Evolutionary conservation across 805 yeast genomes (phyloP).

Genomic region (Teunomyces kruisii): DNA sequence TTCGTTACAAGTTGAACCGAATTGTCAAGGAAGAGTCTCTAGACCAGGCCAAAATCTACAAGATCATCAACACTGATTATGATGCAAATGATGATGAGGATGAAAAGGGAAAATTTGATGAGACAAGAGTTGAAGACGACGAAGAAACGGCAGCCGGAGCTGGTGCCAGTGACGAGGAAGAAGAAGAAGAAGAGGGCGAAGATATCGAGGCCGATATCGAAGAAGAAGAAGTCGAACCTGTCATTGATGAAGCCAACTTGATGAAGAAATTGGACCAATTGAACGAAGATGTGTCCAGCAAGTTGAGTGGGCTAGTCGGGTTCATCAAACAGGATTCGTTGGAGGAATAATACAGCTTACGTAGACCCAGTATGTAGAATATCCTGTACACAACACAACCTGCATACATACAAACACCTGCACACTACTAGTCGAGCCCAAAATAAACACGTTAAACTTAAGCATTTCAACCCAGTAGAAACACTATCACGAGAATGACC

Average conservation of each 20-base stretch:
- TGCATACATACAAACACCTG: background rate
- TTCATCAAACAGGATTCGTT: conserved; percentile 36
- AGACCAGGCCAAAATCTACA: conserved; percentile 40
- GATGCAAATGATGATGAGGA: conserved; percentile 21
- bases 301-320: conserved; percentile 32
- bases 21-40: conserved; percentile 52
- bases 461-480: background rate
- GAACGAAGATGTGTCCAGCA: conserved; percentile 35
- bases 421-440: background rate
- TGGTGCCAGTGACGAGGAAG: conserved; percentile 24
- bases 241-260: conserved; percentile 17
- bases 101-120: conserved; percentile 13
- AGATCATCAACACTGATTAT: conserved; percentile 42
- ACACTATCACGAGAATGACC: conserved; percentile 46
- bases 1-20: conserved; percentile 69
- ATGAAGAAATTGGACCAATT: conserved; percentile 34
- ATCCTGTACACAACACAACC: background rate
- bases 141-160: conserved; percentile 16
- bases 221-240: conserved; percentile 3
- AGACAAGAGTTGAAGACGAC: conserved; percentile 16
- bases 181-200: conserved; percentile 22
- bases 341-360: background rate
- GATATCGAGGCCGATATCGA: conserved; percentile 15
- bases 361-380: too few species aligned
- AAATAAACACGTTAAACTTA: conserved; percentile 6